Percentiles rank a stretch among this genome's conserved stretches.
Conservation (phyloP, 2,329 filamentous ascomycete species). For the Aspergillus transmontanensis region DNA sequence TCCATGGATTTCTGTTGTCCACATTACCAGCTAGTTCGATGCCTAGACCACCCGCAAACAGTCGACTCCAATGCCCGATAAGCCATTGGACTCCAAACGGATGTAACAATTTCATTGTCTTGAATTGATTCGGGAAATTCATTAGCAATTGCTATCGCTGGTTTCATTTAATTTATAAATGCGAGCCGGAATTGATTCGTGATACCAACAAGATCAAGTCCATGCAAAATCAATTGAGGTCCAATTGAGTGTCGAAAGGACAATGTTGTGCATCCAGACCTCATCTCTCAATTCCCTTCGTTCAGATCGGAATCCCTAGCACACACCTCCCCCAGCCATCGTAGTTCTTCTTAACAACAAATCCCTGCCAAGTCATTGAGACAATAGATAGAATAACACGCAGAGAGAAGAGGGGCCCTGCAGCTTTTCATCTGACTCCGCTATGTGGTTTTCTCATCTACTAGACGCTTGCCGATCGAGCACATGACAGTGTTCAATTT, state of each 20-base stretch:
- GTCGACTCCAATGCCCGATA: background rate
- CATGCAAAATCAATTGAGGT: background rate
- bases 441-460: constrained; percentile 5
- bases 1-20: constrained; percentile 19
- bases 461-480: constrained; percentile 20
- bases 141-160: background rate
- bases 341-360: constrained; percentile 2
- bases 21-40: constrained; percentile 15
- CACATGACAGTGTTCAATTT: constrained; percentile 25
- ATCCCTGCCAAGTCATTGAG: constrained; percentile 8
- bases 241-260: background rate
- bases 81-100: background rate
- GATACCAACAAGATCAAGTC: background rate
- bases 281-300: background rate
- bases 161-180: background rate
- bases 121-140: background rate
- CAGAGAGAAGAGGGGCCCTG: constrained; percentile 16
- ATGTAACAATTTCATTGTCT: constrained; percentile 3
- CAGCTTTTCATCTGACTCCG: constrained; percentile 11
- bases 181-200: background rate
- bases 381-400: constrained; percentile 4
- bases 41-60: constrained; percentile 18
- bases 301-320: background rate
- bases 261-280: background rate
- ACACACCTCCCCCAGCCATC: background rate